Percentiles rank a stretch among this genome's conserved stretches.
Evolutionary conservation across 129 eudicot genomes (phyloP).

Genomic region (Solidago caesia): DNA sequence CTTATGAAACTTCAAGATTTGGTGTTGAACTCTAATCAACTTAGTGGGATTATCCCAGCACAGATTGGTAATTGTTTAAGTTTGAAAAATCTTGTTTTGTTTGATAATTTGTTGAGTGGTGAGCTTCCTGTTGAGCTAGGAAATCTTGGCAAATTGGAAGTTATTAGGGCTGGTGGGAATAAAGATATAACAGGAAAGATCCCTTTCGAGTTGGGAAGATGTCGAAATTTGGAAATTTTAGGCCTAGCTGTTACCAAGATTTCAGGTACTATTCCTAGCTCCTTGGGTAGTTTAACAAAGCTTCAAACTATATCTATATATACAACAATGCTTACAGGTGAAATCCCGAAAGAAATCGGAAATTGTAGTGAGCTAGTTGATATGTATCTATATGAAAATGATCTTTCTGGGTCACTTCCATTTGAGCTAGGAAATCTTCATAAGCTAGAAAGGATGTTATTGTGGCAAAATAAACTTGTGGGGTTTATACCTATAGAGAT

Average conservation of each 20-base stretch:
- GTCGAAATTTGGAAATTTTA: conserved; percentile 45
- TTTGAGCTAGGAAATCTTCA: conserved; percentile 61
- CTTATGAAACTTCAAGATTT: conserved; percentile 55
- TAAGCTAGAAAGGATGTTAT: conserved; percentile 60
- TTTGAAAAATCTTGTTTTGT: conserved; percentile 49
- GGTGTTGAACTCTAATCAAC: conserved; percentile 62
- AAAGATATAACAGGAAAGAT: conserved; percentile 60
- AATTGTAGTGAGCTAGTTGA: conserved; percentile 72
- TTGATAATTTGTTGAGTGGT: conserved; percentile 67
- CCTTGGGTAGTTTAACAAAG: conserved; percentile 51
- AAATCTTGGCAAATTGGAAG: conserved; percentile 47
- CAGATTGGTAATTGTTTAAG: conserved; percentile 52
- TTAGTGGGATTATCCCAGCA: conserved; percentile 52
- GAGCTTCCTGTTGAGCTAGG: conserved; percentile 60
- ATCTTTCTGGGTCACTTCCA: conserved; percentile 67
- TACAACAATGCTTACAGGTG: conserved; percentile 75
- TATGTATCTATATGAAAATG: conserved; percentile 66
- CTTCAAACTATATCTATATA: conserved; percentile 66
- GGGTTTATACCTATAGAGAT: conserved; percentile 64
- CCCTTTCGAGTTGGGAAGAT: conserved; percentile 60
- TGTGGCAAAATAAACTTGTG: conserved; percentile 76
- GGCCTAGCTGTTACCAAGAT: conserved; percentile 85
- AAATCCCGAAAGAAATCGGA: conserved; percentile 70
- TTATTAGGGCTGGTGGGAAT: conserved; percentile 69
- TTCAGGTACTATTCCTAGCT: conserved; percentile 63